phyloP scores from a whole-genome alignment of 495 filamentous ascomycete species.

The Aspergillus asperescens region DNA sequence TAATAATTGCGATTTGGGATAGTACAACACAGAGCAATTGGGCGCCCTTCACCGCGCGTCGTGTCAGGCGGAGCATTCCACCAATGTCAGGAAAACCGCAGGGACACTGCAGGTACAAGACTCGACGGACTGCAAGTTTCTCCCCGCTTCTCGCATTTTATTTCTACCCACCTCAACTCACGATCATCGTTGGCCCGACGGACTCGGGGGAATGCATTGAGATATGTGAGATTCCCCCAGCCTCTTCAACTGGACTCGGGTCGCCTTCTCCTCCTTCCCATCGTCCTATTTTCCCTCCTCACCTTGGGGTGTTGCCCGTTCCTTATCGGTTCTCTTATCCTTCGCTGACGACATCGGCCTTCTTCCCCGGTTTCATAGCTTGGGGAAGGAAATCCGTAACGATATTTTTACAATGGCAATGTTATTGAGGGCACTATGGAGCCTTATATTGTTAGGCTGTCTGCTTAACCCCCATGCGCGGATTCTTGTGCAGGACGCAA shows the following conservation, averaged over 20 bases:
- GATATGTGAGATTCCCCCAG: slow-evolving; percentile 4
- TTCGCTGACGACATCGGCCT: slow-evolving; percentile 4
- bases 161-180: not conserved
- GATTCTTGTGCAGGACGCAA: slow-evolving; percentile 27
- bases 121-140: not conserved
- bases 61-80: slow-evolving; percentile 2
- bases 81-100: not conserved
- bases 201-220: slow-evolving; percentile 4
- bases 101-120: not conserved
- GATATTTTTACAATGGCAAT: slow-evolving; percentile 8
- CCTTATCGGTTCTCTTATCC: slow-evolving; percentile 7
- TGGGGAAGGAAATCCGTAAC: not conserved
- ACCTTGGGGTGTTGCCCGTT: not conserved
- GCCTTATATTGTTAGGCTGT: slow-evolving; percentile 21
- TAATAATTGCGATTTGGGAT: not conserved
- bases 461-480: slow-evolving; percentile 27
- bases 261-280: not conserved
- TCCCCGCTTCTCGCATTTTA: slow-evolving; percentile 5
- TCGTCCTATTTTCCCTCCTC: not conserved
- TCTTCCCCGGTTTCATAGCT: not conserved
- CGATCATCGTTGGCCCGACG: not conserved
- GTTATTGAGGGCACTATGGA: slow-evolving; percentile 13
- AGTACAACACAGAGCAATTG: not conserved
- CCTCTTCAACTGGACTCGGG: slow-evolving; percentile 13
- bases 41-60: not conserved